phyloP scores from a whole-genome alignment of 306 rosid species.

The Malus orientalis region DNA sequence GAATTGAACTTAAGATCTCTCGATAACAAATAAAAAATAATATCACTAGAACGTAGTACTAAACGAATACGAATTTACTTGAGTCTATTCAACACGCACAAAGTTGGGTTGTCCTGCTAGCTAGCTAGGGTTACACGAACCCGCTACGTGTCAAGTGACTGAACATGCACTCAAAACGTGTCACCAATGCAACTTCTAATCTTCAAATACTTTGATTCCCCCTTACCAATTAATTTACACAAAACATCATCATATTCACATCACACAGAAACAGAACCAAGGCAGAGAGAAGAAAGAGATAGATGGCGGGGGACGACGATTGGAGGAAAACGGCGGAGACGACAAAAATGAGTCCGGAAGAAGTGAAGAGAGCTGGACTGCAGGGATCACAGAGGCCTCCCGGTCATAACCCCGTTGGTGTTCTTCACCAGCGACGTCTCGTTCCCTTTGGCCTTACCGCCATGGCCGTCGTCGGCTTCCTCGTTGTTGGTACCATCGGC shows the following conservation, averaged over 20 bases:
- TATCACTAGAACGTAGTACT: fast-evolving
- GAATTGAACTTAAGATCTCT: too few relatives aligned
- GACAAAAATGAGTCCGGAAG: conserved; percentile 46
- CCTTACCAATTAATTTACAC: background rate
- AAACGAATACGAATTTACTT: background rate
- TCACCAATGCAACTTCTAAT: background rate
- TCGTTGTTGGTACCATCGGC: conserved; percentile 31
- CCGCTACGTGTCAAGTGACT: background rate
- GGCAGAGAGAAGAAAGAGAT: background rate
- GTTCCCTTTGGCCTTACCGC: conserved; percentile 38
- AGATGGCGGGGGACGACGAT: conserved; percentile 8
- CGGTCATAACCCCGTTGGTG: conserved; percentile 35
- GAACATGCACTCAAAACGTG: background rate
- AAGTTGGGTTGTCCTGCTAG: background rate
- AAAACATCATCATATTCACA: background rate
- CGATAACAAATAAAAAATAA: too few relatives aligned
- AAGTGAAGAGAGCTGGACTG: conserved; percentile 50
- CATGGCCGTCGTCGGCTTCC: conserved; percentile 35
- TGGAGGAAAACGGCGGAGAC: conserved; percentile 46
- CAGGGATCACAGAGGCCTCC: conserved; percentile 66
- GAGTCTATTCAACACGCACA: background rate
- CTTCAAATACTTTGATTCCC: background rate
- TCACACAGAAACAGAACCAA: background rate
- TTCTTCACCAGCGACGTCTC: conserved; percentile 61
- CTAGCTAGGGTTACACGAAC: background rate